Percentiles rank a stretch among this genome's conserved stretches.
These are phyloP conservation scores for Kalmusia sp. DNA, from an alignment of 2,329 filamentous ascomycete genomes.

Conservation along the genomic window DNA sequence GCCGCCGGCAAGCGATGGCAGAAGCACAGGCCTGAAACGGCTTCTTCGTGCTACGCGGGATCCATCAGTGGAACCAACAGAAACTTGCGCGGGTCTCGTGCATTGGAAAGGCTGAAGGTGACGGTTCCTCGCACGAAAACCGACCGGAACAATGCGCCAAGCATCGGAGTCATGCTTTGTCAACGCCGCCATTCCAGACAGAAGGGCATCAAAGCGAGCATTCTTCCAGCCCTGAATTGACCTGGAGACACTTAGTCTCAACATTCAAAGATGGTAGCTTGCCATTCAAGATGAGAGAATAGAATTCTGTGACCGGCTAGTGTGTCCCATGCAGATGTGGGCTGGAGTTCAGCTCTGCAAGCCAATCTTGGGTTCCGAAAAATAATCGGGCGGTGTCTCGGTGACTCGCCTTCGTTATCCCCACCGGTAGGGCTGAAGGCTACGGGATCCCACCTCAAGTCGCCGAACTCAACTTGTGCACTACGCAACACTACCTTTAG, in stretches of 20 bases:
- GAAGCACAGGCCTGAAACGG: neutral
- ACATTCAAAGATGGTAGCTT: neutral
- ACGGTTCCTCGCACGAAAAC: slow-evolving; percentile 12
- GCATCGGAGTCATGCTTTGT: slow-evolving; percentile 6
- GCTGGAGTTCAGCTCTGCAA: neutral
- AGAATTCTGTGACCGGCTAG: neutral
- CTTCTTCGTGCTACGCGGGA: slow-evolving; percentile 6
- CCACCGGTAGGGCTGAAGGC: neutral
- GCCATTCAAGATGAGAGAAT: neutral
- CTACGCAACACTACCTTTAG: too few species aligned
- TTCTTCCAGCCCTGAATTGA: neutral
- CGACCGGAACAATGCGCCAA: slow-evolving; percentile 10
- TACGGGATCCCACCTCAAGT: neutral
- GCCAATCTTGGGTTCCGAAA: neutral
- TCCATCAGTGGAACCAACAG: slow-evolving; percentile 10
- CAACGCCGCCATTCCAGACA: neutral
- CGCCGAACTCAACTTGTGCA: neutral
- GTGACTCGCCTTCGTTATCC: neutral
- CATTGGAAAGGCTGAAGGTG: slow-evolving; percentile 14
- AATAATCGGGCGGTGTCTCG: slow-evolving; percentile 7
- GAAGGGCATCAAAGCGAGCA: neutral
- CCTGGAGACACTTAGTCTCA: too few species aligned
- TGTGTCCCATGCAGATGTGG: neutral
- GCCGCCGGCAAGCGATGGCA: neutral
- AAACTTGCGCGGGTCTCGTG: slow-evolving; percentile 22